Evolutionary conservation across 768 basidiomycete genomes (phyloP), one percentile per base, ranked within the genome.

Genomic region (Leccinum barrowsii): DNA sequence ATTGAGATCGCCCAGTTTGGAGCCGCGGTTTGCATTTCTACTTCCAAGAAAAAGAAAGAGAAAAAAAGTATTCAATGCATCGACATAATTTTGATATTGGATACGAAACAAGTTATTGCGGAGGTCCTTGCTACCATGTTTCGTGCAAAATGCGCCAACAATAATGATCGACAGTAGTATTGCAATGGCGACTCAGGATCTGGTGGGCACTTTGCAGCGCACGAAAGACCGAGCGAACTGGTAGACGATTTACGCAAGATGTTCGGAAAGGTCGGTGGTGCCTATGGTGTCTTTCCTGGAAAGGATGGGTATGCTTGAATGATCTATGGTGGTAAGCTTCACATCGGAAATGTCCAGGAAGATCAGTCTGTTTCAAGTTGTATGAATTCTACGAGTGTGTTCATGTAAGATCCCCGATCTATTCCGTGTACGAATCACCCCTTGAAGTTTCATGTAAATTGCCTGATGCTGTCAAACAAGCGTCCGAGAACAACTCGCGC

Each of bases 121-220:
- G 7, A 28, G 26, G 26, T 2, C 7, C 26, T 28, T 28, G 26
- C 26, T 28, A 28, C 26, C 26, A 2, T 28, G 26, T 28, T 28
- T 28, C 26, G 2, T 28, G 26, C 26, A 28, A 28, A 28, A 28
- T 2, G 26, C 7, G 26, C 7, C 26, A 28, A 28, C 7, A 0
- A 28, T 28, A 28, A 28, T 28, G 7, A 28, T 28, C 7, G 7
- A 28, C 26, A 28, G 7, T 28, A 28, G 7, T 28, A 28, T 28
- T 28, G 7, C 26, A 28, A 28, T 28, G 24, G 7, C 26, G 26
- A 26, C 26, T 26, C 26, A 26, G 26, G 26, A 28, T 28, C 26
- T 10, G 85, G 85, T 5, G 85, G 85, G 1, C 85, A 86, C 66
- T 86, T 87, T 63, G 80, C 83, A 12, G 77, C 84, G 0, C 65